Evolutionary conservation across 2,329 filamentous ascomycete genomes (phyloP).

Genomic region (Claviceps sp.): DNA sequence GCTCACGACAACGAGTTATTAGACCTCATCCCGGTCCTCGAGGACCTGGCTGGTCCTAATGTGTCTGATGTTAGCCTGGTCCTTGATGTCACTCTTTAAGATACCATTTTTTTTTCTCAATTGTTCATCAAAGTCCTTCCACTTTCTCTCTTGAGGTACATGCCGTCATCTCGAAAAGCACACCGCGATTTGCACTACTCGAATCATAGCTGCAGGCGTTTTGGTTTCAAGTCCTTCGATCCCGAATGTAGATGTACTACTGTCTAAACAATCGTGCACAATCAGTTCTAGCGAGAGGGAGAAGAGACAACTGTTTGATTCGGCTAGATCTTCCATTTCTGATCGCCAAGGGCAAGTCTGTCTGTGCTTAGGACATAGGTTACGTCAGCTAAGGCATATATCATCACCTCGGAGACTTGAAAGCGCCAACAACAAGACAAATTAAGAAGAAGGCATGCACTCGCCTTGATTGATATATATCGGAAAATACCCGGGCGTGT

Average conservation of each 20-base stretch:
- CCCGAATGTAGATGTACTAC: constrained; percentile 37
- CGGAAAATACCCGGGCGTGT: constrained; percentile 10
- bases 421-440: constrained; percentile 14
- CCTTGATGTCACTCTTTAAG: constrained; percentile 72
- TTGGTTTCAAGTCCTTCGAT: constrained; percentile 36
- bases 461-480: background rate
- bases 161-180: constrained; percentile 17
- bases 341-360: constrained; percentile 6
- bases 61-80: constrained; percentile 96
- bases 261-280: constrained; percentile 36
- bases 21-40: constrained; percentile 93
- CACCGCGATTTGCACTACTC: constrained; percentile 23
- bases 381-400: constrained; percentile 14
- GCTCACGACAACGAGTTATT: constrained; percentile 97
- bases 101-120: constrained; percentile 17
- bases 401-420: constrained; percentile 19
- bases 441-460: constrained; percentile 9
- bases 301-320: background rate
- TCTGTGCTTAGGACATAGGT: constrained; percentile 4
- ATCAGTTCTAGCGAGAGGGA: constrained; percentile 11
- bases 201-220: constrained; percentile 44
- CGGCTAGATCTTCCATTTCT: constrained; percentile 5
- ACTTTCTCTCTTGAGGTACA: constrained; percentile 17
- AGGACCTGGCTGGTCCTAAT: constrained; percentile 79
- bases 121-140: constrained; percentile 13